Base-by-base conservation (phyloP, 1,284 basidiomycete species). In the Pseudozyma flocculosa region DNA sequence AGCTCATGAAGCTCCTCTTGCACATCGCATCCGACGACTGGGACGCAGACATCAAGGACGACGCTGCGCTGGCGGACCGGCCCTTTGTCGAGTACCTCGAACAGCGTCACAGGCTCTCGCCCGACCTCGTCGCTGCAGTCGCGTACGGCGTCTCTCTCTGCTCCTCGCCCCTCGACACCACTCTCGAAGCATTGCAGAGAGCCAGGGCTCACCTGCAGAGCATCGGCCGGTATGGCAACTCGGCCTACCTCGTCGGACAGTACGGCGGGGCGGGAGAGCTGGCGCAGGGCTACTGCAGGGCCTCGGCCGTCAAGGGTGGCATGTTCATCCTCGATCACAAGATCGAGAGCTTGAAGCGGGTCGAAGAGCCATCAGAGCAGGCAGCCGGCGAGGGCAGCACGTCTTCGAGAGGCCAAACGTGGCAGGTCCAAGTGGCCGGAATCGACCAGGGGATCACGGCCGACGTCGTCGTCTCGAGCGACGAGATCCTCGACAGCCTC, bases 191-290 rank as follows among this genome's bases (percentile, higher is more conserved):
- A 0, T 52, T 75, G 51, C 39, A 54, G 21, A 53, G 72, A 9
- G 65, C 64, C 8, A 51, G 51, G 14, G 39, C 43, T 5, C 92
- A 90, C 74, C 82, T 97, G 21, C 84, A 82, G 38, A 90, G 91
- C 1, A 81, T 87, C 14, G 93, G 94, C 1, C 83, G 89, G 29
- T 97, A 95, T 73, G 94, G 94, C 7, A 80, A 88, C 11, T 91
- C 90, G 0, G 87, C 94, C 0, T 97, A 93, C 79, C 84, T 98
- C 15, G 84, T 97, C 4, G 91, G 90, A 0, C 92, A 96, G 70
- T 97, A 96, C 75, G 94, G 94, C 26, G 91, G 92, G 3, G 73
- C 72, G 1, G 73, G 73, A 19, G 75, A 76, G 54, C 54, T 76
- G 4, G 72, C 70, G 0, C 75, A 76, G 37, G 71, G 75, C 0